phyloP scores from a whole-genome alignment of 441 rosid genomes.

The Jatropha multifida region DNA sequence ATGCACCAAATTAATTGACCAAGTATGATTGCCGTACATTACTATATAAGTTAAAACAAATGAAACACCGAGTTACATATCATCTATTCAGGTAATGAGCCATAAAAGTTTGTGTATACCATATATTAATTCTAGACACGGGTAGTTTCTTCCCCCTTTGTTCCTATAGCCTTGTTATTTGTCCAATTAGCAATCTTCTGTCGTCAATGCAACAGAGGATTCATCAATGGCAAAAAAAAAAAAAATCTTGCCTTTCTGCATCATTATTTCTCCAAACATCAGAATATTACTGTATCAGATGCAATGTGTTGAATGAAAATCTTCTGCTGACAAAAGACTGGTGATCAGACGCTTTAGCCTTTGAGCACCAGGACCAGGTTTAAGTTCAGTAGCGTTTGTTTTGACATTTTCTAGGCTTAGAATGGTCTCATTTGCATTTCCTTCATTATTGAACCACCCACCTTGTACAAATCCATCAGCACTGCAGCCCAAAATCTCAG shows the following conservation, averaged over 20 bases:
- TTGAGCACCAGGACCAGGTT: conserved; percentile 69
- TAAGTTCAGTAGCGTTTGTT: conserved; percentile 44
- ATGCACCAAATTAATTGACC: conserved; percentile 9
- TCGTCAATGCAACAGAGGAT: conserved; percentile 1
- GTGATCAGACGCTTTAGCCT: conserved; percentile 56
- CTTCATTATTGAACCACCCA: conserved; percentile 53
- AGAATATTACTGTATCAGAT: conserved; percentile 19
- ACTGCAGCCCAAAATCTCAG: conserved; percentile 52
- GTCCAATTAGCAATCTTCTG: not conserved
- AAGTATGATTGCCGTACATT: conserved; percentile 7
- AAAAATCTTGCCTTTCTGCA: not conserved
- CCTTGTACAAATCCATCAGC: conserved; percentile 56
- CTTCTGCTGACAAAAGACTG: conserved; percentile 49
- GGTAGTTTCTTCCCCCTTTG: conserved; percentile 11
- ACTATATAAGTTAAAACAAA: conserved; percentile 7
- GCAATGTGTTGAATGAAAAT: conserved; percentile 56
- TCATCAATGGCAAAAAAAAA: not conserved
- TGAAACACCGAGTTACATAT: conserved; percentile 12
- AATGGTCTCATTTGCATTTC: conserved; percentile 26
- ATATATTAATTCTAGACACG: conserved; percentile 8
- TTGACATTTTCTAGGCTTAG: conserved; percentile 8
- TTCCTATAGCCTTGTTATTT: conserved; percentile 15
- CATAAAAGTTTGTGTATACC: conserved; percentile 20
- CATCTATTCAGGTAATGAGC: conserved; percentile 7
- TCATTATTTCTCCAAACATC: conserved; percentile 15